phyloP scores from a whole-genome alignment of 2,329 filamentous ascomycete species.

The Hawksworthiomyces lignivorus region DNA sequence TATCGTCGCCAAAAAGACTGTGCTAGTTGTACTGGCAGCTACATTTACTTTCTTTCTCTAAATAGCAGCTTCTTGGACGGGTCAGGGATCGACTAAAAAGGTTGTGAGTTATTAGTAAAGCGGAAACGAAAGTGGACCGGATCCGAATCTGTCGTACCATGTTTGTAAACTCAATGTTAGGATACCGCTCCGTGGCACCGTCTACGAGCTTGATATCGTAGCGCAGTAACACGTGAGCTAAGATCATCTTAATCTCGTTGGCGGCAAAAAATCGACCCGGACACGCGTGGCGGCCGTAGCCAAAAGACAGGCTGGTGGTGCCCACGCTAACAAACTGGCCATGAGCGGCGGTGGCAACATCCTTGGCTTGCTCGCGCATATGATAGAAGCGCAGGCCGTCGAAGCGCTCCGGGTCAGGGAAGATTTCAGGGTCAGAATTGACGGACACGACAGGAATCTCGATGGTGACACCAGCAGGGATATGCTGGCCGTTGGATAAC shows the following conservation, averaged over 20 bases:
- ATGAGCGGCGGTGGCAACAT: constrained; percentile 14
- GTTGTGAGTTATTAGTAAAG: too few relatives aligned
- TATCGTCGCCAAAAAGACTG: too few relatives aligned
- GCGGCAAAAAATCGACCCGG: constrained; percentile 31
- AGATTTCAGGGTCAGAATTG: constrained; percentile 28
- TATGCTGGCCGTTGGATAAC: constrained; percentile 45
- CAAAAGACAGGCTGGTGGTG: constrained; percentile 27
- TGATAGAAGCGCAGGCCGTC: constrained; percentile 32
- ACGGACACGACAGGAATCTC: constrained; percentile 31
- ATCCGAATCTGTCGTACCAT: too few relatives aligned
- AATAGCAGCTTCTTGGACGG: too few relatives aligned
- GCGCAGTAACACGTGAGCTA: constrained; percentile 20
- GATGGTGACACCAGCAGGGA: constrained; percentile 36
- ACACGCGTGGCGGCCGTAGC: constrained; percentile 33
- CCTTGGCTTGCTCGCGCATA: constrained; percentile 19
- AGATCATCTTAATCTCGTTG: constrained; percentile 30
- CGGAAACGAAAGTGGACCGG: too few relatives aligned
- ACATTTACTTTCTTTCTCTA: too few relatives aligned
- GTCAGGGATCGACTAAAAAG: too few relatives aligned
- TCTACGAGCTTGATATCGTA: constrained; percentile 24
- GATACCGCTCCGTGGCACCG: constrained; percentile 18
- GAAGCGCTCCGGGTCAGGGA: constrained; percentile 28
- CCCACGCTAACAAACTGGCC: constrained; percentile 34
- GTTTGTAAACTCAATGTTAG: constrained; percentile 18
- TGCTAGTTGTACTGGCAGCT: too few relatives aligned